Base-by-base conservation (phyloP, 2,329 filamentous ascomycete species). In the Endocalyx cinctus region DNA sequence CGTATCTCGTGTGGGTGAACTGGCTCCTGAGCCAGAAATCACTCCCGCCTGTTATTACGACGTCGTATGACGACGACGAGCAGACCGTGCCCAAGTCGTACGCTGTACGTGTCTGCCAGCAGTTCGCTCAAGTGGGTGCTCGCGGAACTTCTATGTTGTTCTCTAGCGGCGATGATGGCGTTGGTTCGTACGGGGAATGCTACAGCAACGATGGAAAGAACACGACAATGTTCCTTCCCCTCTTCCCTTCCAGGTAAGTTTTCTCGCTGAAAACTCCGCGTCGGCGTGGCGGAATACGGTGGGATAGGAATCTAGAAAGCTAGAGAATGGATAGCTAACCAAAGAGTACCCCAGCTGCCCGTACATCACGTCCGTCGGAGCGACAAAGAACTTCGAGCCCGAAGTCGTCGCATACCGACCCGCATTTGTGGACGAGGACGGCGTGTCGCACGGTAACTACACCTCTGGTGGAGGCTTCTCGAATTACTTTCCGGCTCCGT, bases 51-150 rank as follows among this genome's bases (percentile, higher is more conserved):
- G 69, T 79, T 3, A 62, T 80, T 10, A 71, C 70, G 29, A 67
- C 76, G 14, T 76, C 72, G 11, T 80, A 79, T 48, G 71, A 67
- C 11, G 74, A 79, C 43, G 69, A 77, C 42, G 75, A 79, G 55
- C 62, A 72, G 30, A 65, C 66, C 0, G 70, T 79, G 0, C 74
- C 74, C 3, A 42, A 40, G 5, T 55, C 61, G 2, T 79, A 77
- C 39, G 74, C 74, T 1, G 49, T 58, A 34, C 63, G 65, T 13
- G 71, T 76, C 4, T 79, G 74, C 51, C 57, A 65, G 28, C 51
- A 71, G 39, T 69, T 78, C 36, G 72, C 71, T 7, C 62, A 74
- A 35, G 61, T 79, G 4, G 59, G 73, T 3, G 66, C 62, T 6
- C 66, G 74, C 5, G 74, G 74, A 8, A 68, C 69, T 2, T 65